Evolutionary conservation across 2,329 filamentous ascomycete species (phyloP).

Genomic region (Ceratocystis alfenasii): DNA sequence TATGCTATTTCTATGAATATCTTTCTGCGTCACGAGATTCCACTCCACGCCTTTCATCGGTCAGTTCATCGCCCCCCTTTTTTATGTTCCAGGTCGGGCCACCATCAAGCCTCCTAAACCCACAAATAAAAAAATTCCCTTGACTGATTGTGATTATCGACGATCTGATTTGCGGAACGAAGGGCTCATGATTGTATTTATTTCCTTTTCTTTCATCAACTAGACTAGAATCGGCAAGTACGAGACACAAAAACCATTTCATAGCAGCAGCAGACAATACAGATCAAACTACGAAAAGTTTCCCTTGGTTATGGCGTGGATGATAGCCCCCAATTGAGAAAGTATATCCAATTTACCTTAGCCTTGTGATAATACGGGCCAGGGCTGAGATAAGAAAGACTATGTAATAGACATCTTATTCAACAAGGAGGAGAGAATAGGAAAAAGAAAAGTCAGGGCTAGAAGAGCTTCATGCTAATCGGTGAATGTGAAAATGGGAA

Average conservation of each 20-base stretch:
- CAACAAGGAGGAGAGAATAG: background rate
- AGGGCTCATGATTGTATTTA: background rate
- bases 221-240: background rate
- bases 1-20: background rate
- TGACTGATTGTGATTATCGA: constrained; percentile 12
- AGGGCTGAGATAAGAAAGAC: background rate
- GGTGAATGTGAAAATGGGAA: constrained; percentile 11
- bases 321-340: background rate
- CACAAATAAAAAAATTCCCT: constrained; percentile 13
- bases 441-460: background rate
- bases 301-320: background rate
- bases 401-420: background rate
- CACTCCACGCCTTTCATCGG: background rate
- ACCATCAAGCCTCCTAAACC: constrained; percentile 6
- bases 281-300: too few relatives aligned
- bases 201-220: background rate
- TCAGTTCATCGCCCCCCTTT: background rate
- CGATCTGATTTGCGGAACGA: constrained; percentile 5
- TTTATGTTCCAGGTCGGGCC: constrained; percentile 5
- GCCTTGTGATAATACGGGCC: constrained; percentile 8
- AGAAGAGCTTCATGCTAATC: constrained; percentile 11
- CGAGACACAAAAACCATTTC: background rate
- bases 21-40: background rate
- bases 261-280: background rate
- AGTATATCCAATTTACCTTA: background rate